Evolutionary conservation across 2,329 filamentous ascomycete species (phyloP).

Genomic region (Colletotrichum godetiae): DNA sequence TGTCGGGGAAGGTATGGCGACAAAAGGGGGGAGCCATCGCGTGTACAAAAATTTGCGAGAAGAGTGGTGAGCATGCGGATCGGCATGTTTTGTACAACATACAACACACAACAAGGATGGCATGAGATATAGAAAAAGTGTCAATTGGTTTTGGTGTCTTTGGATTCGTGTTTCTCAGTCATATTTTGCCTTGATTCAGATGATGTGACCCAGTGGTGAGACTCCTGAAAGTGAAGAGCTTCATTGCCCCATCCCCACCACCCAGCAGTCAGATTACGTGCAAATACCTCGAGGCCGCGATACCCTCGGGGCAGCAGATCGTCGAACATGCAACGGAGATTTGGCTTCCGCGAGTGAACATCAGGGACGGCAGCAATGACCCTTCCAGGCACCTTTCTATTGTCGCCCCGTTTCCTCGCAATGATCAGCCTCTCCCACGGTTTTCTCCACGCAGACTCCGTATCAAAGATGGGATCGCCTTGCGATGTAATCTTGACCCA

Average conservation of each 20-base stretch:
- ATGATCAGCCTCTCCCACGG: slow-evolving; percentile 82
- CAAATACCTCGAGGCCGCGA: slow-evolving; percentile 79
- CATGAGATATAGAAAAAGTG: slow-evolving; percentile 22
- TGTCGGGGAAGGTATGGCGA: too few species aligned
- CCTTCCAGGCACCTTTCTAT: slow-evolving; percentile 51
- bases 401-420: slow-evolving; percentile 56
- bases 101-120: slow-evolving; percentile 38
- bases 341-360: slow-evolving; percentile 83
- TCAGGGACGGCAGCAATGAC: slow-evolving; percentile 79
- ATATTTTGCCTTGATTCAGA: neutral
- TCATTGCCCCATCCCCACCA: slow-evolving; percentile 87
- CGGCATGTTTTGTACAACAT: slow-evolving; percentile 34
- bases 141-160: slow-evolving; percentile 31
- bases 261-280: slow-evolving; percentile 76
- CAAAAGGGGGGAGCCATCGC: neutral
- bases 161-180: neutral
- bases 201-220: slow-evolving; percentile 57
- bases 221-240: slow-evolving; percentile 74
- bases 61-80: slow-evolving; percentile 20
- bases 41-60: slow-evolving; percentile 26
- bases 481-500: slow-evolving; percentile 79
- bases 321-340: slow-evolving; percentile 70
- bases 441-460: slow-evolving; percentile 75
- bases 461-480: slow-evolving; percentile 72
- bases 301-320: slow-evolving; percentile 63